Evolutionary conservation across 768 basidiomycete species (phyloP), one percentile per base, ranked within the genome.

Genomic region (Gloeopeniophorella convolvens): DNA sequence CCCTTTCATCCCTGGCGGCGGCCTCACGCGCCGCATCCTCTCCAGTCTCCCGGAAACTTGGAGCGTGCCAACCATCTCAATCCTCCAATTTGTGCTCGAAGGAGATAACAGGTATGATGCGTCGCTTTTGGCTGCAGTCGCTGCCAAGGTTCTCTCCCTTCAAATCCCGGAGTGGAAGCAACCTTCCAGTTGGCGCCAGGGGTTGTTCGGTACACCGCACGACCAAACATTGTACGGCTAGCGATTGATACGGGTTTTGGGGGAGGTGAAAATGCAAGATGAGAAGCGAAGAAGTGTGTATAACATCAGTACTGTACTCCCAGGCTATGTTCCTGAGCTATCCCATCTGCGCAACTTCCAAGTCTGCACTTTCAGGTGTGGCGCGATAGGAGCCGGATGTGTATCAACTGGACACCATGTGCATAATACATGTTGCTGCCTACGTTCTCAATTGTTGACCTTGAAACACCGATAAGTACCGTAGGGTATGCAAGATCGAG

Each of bases 81-180:
- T 91, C 9, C 68, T 89, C 41, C 84, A 87, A 40, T 91, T 87
- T 60, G 87, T 80, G 10, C 70, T 86, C 50, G 89, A 92, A 61
- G 89, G 89, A 2, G 89, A 92, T 63, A 92, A 92, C 59, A 72
- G 82, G 50, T 70, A 63, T 15, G 89, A 92, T 63, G 88, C 89
- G 0, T 70, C 72, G 16, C 60, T 81, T 30, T 69, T 87, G 34
- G 83, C 85, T 3, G 67, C 69, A 5, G 77, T 75, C 23, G 70
- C 74, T 6, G 68, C 71, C 34, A 80, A 74, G 54, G 70, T 75
- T 3, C 45, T 85, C 26, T 71, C 65, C 3, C 54, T 68, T 15
- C 70, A 66, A 33, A 48, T 60, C 47, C 49, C 45, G 48, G 61
- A 70, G 57, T 86, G 84, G 85, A 77, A 61, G 55, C 72, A 83